These are phyloP conservation scores for Ampelocalamus luodianensis DNA, from an alignment of 176 grass and related monocot genomes.

Conservation along the genomic window DNA sequence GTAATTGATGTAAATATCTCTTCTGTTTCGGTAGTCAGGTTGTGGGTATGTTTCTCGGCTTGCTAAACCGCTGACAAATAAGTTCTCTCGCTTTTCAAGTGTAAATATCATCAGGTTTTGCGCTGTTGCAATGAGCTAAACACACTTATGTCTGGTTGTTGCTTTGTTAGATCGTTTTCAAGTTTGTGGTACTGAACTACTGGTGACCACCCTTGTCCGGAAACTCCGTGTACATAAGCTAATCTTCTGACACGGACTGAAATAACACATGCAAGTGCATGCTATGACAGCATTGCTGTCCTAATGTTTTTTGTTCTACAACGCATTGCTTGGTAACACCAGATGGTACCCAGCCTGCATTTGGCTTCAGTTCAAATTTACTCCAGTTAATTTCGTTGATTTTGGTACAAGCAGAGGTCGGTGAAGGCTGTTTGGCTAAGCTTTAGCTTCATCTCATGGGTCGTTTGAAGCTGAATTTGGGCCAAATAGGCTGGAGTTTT, in stretches of 20 bases:
- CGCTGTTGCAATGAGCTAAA: slow-evolving; percentile 13
- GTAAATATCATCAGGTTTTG: slow-evolving; percentile 42
- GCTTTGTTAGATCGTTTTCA: neutral
- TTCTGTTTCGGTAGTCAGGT: neutral
- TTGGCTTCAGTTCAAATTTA: no score
- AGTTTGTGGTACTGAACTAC: neutral
- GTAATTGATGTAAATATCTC: slow-evolving; percentile 51
- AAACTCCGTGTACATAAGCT: neutral
- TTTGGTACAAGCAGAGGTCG: no score
- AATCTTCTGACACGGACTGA: neutral
- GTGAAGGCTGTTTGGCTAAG: no score
- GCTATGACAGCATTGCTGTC: neutral
- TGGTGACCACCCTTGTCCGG: neutral
- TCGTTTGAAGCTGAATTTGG: no score
- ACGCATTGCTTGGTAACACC: no score
- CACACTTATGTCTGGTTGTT: neutral
- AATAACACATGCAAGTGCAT: neutral
- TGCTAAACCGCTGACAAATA: neutral
- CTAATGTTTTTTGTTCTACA: no score
- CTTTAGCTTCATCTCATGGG: no score
- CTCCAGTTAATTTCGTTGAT: no score
- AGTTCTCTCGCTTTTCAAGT: slow-evolving; percentile 3
- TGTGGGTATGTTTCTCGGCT: neutral
- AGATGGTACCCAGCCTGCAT: no score
- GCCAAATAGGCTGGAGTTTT: no score